Conservation (phyloP, 106 monocot genomes). For the Phalaenopsis aphrodite region DNA sequence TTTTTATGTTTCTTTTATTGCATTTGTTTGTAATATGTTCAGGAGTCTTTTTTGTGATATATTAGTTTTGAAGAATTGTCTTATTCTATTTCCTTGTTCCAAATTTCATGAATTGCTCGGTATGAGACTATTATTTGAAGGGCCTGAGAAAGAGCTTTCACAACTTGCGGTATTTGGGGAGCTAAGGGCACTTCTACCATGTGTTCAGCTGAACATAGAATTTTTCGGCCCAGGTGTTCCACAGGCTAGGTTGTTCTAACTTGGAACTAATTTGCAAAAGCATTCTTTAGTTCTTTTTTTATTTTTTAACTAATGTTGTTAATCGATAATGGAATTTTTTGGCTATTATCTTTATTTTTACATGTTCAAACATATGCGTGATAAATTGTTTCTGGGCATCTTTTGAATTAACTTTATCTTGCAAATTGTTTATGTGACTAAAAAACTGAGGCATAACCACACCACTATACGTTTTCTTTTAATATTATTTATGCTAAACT, state of each 20-base stretch:
- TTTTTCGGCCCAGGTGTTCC: constrained; percentile 86
- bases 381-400: neutral
- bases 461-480: neutral
- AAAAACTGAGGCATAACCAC: neutral
- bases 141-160: constrained; percentile 76
- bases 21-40: neutral
- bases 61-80: neutral
- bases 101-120: neutral
- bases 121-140: constrained; percentile 25
- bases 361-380: neutral
- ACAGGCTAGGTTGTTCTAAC: constrained; percentile 38
- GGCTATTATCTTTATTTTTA: neutral
- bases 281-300: neutral
- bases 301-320: neutral
- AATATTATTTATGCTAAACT: neutral
- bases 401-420: neutral
- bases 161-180: constrained; percentile 77
- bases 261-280: neutral
- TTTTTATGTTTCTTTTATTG: neutral
- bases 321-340: neutral
- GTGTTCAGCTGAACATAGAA: constrained; percentile 53
- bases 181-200: constrained; percentile 69
- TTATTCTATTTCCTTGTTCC: constrained; percentile 2
- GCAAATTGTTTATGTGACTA: neutral
- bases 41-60: neutral